Percentiles rank a stretch among this genome's conserved stretches.
phyloP scores from a whole-genome alignment of 306 rosid species.

The Carpinus viminea region DNA sequence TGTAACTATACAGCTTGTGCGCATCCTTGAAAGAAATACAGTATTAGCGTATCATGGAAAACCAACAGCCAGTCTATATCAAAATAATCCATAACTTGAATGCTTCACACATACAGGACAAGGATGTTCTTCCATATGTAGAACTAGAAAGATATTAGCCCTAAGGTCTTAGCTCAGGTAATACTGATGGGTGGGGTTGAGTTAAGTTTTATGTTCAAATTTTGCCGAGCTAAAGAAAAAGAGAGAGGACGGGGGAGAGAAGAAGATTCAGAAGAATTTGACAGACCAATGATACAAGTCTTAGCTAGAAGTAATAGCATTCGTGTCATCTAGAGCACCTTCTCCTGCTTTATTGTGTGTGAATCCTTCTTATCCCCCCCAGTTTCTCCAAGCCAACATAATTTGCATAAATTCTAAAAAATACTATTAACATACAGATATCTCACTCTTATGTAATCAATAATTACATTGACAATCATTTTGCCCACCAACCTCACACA shows the following conservation, averaged over 20 bases:
- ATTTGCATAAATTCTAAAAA: background rate
- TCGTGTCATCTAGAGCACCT: background rate
- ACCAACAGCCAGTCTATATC: background rate
- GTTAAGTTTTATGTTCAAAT: background rate
- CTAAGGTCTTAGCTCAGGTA: background rate
- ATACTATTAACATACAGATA: background rate
- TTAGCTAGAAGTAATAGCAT: background rate
- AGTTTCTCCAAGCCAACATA: background rate
- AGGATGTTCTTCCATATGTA: background rate
- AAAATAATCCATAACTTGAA: background rate
- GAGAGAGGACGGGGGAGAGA: background rate
- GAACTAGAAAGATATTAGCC: background rate
- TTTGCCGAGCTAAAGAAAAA: background rate
- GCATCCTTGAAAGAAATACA: background rate
- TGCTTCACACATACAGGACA: background rate
- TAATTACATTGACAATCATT: background rate
- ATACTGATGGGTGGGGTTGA: background rate
- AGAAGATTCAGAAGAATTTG: background rate
- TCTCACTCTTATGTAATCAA: background rate
- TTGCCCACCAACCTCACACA: too few relatives aligned
- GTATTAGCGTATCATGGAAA: background rate
- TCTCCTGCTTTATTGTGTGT: background rate
- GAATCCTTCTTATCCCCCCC: background rate
- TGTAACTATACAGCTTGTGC: slow-evolving; percentile 4
- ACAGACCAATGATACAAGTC: background rate